Base-by-base conservation (phyloP, 345 rosid species). In the Aethionema arabicum region DNA sequence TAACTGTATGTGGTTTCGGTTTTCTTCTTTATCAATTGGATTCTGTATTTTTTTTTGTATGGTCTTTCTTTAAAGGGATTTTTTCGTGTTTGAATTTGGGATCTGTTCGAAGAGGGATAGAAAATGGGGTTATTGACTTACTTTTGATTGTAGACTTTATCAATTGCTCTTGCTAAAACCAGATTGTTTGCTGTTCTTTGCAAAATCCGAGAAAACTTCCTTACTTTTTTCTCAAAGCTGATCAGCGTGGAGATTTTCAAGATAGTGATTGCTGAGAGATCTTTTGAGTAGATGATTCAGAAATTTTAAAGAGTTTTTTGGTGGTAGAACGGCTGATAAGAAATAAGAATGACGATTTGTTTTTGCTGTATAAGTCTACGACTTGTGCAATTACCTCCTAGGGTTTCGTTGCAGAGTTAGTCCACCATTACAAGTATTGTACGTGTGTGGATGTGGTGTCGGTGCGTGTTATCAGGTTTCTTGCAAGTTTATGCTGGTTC, bases 21-120 rank as follows among this genome's bases (percentile, higher is more conserved):
- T 41, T 4, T 41, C 11, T 41, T 50, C 32, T 53, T 32, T 43
- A 35, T 37, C 61, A 4, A 7, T 53, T 53, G 21, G 72, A 52
- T 52, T 60, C 61, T 60, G 11, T 40, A 7, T 32, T 29, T 33
- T 30, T 32, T 8, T 40, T 0, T 11, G 2, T 21, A 11, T 47
- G 65, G 51, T 60, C 52, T 50, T 32, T 39, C 12, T 8, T 16
- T 57, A 3, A 49, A n/a, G 5, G 42, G 7, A 31, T 44, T 33
- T 21, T 5, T 0, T 32, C 13, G 72, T 16, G 13, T 56, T 63
- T 21, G 64, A 41, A 56, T 56, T 15, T 43, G 42, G 35, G 75
- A 71, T 71, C 70, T 71, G 47, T 48, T 63, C 63, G 40, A 38
- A 3, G 27, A 56, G 11, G 38, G 14, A n/a, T 11, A 11, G 47